Conservation (phyloP, 169 alveolate species). For the Plasmodium billcollinsi region DNA sequence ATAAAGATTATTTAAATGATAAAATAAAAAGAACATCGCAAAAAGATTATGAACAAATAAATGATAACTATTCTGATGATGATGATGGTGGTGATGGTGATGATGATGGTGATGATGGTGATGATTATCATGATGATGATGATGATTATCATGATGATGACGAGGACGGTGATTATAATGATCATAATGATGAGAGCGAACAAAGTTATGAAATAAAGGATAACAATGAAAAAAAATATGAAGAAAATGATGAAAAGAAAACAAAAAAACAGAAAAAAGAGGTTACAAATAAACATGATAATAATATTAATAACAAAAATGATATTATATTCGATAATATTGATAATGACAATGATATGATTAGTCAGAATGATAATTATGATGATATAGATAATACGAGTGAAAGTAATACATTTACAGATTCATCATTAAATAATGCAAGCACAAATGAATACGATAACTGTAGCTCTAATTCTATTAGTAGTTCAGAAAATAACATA, state of each 20-base stretch:
- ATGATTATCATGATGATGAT: neutral
- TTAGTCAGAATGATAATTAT: neutral
- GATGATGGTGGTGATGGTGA: neutral
- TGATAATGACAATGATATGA: neutral
- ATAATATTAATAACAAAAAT: neutral
- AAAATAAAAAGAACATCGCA: too few species aligned
- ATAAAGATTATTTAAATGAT: too few species aligned
- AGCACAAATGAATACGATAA: too few species aligned
- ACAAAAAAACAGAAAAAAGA: neutral
- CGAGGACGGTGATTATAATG: neutral
- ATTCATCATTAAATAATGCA: too few species aligned
- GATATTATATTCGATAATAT: neutral
- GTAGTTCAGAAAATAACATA: too few species aligned
- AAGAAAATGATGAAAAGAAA: neutral
- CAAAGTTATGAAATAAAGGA: slow-evolving; percentile 1
- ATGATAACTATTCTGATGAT: neutral
- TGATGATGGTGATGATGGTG: neutral
- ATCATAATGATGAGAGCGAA: neutral
- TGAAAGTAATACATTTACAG: neutral
- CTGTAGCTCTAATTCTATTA: too few species aligned
- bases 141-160: too few species aligned
- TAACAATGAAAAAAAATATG: neutral
- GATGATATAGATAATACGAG: neutral
- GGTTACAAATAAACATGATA: neutral
- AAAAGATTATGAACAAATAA: too few species aligned